These are phyloP conservation scores for Stephanodiscus triporus DNA, from an alignment of 108 stramenopile species.

Conservation along the genomic window DNA sequence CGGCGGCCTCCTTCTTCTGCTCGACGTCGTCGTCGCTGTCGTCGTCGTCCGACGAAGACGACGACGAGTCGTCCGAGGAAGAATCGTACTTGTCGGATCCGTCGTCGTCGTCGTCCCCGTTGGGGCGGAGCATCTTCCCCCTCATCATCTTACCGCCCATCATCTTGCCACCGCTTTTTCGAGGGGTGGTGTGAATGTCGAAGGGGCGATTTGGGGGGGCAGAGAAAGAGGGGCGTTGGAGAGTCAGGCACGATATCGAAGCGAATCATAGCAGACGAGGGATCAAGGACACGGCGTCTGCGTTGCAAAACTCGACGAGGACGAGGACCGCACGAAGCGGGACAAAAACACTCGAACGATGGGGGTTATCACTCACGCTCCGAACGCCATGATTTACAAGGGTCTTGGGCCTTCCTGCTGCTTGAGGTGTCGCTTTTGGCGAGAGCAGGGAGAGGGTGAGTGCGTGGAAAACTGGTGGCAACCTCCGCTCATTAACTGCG, in stretches of 20 bases:
- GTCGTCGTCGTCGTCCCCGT: conserved; percentile 46
- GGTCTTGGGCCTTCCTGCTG: neutral
- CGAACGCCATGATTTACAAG: conserved; percentile 5
- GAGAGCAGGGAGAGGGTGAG: too few species aligned
- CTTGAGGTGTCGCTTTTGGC: neutral
- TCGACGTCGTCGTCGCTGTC: conserved; percentile 26
- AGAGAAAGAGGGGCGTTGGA: neutral
- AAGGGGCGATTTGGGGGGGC: too few species aligned
- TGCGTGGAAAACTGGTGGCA: too few species aligned
- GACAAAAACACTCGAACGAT: too few species aligned
- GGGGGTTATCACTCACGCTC: neutral
- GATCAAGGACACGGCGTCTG: too few species aligned
- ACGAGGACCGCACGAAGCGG: too few species aligned
- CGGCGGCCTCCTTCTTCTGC: neutral
- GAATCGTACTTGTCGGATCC: conserved; percentile 49
- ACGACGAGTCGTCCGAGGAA: conserved; percentile 49
- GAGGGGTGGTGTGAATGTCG: neutral
- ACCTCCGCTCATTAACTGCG: too few species aligned
- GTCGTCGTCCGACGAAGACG: conserved; percentile 14
- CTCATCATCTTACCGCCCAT: conserved; percentile 57
- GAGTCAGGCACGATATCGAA: neutral
- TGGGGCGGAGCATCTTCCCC: conserved; percentile 70
- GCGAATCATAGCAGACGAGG: neutral
- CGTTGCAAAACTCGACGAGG: too few species aligned
- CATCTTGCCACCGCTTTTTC: conserved; percentile 51